phyloP scores from a whole-genome alignment of 2,329 filamentous ascomycete species.

The Lachnellula hyalina region DNA sequence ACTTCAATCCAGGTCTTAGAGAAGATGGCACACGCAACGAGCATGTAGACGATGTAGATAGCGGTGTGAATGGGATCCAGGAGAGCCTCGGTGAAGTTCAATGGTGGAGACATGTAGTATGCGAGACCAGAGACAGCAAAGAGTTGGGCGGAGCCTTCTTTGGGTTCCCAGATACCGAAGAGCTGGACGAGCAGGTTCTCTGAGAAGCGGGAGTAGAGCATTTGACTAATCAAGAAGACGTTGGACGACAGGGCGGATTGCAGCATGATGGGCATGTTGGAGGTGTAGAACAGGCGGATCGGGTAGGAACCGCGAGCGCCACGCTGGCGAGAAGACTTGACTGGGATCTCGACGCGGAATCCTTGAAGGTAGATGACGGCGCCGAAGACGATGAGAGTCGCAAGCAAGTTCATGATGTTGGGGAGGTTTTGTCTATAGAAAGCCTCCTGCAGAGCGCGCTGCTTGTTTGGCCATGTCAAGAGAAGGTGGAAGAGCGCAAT shows the following conservation, averaged over 20 bases:
- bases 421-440: constrained; percentile 99
- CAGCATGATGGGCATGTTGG: constrained; percentile 99
- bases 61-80: constrained; percentile 95
- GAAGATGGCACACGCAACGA: constrained; percentile 94
- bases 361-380: constrained; percentile 99
- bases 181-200: constrained; percentile 98
- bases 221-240: constrained; percentile 98
- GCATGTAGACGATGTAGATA: constrained; percentile 96
- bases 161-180: constrained; percentile 96
- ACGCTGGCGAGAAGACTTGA: constrained; percentile 98
- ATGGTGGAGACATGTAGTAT: constrained; percentile 99
- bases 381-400: constrained; percentile 88
- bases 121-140: constrained; percentile 89
- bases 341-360: constrained; percentile 99
- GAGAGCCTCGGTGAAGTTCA: constrained; percentile 96
- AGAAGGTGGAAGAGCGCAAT: constrained; percentile 97
- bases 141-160: constrained; percentile 92
- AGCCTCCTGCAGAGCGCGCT: constrained; percentile 93
- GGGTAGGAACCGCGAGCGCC: constrained; percentile 98
- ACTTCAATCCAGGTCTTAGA: constrained; percentile 99
- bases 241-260: constrained; percentile 98
- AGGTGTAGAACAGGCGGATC: constrained; percentile 98
- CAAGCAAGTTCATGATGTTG: constrained; percentile 98
- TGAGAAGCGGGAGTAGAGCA: constrained; percentile 98
- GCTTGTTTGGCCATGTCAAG: constrained; percentile 99